phyloP scores from a whole-genome alignment of 495 filamentous ascomycete species.

The Cairneyella variabilis region DNA sequence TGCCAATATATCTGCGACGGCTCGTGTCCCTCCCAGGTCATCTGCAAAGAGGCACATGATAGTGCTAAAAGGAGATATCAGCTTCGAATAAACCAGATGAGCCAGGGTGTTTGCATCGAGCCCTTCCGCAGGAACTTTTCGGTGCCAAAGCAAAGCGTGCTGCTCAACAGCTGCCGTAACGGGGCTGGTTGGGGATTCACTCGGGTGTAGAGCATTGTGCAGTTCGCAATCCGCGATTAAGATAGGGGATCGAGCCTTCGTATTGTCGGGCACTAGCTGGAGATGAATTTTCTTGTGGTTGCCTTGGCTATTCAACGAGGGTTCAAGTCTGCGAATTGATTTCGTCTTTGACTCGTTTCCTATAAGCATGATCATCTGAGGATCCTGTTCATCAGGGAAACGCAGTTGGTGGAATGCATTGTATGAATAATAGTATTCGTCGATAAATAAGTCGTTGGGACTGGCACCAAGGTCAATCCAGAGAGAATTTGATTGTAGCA shows the following conservation, averaged over 20 bases:
- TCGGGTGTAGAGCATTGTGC: slow-evolving; percentile 2
- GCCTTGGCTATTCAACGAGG: not conserved
- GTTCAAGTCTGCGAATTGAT: not conserved
- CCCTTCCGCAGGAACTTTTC: not conserved
- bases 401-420: not conserved
- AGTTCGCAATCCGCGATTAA: slow-evolving; percentile 2
- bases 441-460: not conserved
- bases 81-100: slow-evolving; percentile 6
- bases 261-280: not conserved
- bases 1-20: slow-evolving; percentile 1
- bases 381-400: not conserved
- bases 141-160: not conserved
- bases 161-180: not conserved
- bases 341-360: not conserved
- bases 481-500: no score
- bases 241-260: not conserved
- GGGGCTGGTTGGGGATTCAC: no score
- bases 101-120: not conserved
- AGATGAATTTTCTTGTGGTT: slow-evolving; percentile 1
- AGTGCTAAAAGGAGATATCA: slow-evolving; percentile 5
- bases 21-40: not conserved
- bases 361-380: not conserved
- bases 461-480: not conserved
- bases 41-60: slow-evolving; percentile 11
- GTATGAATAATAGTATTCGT: not conserved